These are phyloP conservation scores for Gymnopilus junonius DNA, from an alignment of 768 basidiomycete genomes.

Conservation along the genomic window DNA sequence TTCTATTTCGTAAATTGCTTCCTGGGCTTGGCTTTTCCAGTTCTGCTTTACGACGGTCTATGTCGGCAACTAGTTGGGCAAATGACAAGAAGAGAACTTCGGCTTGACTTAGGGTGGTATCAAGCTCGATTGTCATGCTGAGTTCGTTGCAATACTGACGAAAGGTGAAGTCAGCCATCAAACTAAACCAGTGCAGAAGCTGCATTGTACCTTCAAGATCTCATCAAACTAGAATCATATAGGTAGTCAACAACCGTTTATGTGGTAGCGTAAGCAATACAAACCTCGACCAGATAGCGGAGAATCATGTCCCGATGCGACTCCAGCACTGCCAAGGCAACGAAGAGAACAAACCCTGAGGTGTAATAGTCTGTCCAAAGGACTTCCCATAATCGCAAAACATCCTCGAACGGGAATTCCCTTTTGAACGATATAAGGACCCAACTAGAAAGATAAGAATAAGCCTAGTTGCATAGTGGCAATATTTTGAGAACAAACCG, in stretches of 20 bases:
- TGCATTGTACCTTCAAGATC: slow-evolving; percentile 60
- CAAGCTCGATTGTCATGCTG: slow-evolving; percentile 96
- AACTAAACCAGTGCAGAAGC: not conserved
- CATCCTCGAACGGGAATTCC: slow-evolving; percentile 92
- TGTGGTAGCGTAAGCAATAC: slow-evolving; percentile 3
- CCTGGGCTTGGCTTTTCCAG: slow-evolving; percentile 43
- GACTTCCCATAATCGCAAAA: slow-evolving; percentile 92
- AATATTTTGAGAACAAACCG: slow-evolving; percentile 54
- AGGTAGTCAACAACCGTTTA: not conserved
- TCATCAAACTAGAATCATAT: slow-evolving; percentile 68
- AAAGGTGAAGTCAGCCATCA: not conserved
- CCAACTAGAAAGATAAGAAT: slow-evolving; percentile 59
- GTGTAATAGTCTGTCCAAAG: slow-evolving; percentile 93
- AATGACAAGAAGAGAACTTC: slow-evolving; percentile 97
- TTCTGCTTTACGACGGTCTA: slow-evolving; percentile 80
- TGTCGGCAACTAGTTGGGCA: slow-evolving; percentile 83
- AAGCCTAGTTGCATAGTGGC: not conserved
- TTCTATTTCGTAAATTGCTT: slow-evolving; percentile 25
- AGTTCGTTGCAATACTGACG: slow-evolving; percentile 91
- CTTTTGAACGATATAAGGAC: slow-evolving; percentile 94
- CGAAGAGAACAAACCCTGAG: slow-evolving; percentile 86
- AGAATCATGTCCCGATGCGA: slow-evolving; percentile 95
- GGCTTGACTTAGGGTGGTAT: slow-evolving; percentile 93
- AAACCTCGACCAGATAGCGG: slow-evolving; percentile 91
- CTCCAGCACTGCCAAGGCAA: slow-evolving; percentile 93